phyloP scores from a whole-genome alignment of 1,139 yeast species.

The Hansenula lynferdii region DNA sequence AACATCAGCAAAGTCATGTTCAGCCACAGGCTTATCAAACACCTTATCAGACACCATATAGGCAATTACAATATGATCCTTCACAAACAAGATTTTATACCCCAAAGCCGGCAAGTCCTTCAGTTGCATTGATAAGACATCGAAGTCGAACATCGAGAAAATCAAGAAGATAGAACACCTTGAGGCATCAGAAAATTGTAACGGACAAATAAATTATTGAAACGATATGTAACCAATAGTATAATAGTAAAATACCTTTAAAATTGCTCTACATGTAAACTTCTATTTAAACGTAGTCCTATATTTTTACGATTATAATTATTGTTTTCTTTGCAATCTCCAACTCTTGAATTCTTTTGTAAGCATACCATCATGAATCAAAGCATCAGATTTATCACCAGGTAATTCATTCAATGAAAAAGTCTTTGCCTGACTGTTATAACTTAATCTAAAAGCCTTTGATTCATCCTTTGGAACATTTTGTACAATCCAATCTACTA shows the following conservation, averaged over 20 bases:
- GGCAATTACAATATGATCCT: constrained; percentile 16
- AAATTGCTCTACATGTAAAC: no score
- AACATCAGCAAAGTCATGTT: no score
- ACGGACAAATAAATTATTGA: not conserved
- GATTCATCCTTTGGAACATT: constrained; percentile 48
- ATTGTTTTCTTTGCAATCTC: constrained; percentile 33
- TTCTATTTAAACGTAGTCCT: no score
- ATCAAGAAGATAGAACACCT: constrained; percentile 4
- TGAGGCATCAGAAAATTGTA: no score
- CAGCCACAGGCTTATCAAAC: constrained; percentile 11
- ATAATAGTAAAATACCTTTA: no score
- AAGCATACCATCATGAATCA: constrained; percentile 35
- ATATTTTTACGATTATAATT: no score
- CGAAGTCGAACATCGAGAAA: constrained; percentile 12
- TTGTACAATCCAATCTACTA: constrained; percentile 68
- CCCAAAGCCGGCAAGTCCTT: constrained; percentile 17
- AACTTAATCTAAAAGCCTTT: constrained; percentile 41
- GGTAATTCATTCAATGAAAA: constrained; percentile 35
- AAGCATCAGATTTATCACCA: constrained; percentile 25
- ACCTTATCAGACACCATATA: constrained; percentile 18
- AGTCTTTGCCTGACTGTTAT: constrained; percentile 33
- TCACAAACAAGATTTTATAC: constrained; percentile 20
- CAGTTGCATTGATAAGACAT: constrained; percentile 14
- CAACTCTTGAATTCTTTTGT: constrained; percentile 55
- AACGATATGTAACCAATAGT: no score